Evolutionary conservation across 1,139 yeast species (phyloP), one percentile per base, ranked within the genome.

Genomic region (Suhomyces coccinellae): DNA sequence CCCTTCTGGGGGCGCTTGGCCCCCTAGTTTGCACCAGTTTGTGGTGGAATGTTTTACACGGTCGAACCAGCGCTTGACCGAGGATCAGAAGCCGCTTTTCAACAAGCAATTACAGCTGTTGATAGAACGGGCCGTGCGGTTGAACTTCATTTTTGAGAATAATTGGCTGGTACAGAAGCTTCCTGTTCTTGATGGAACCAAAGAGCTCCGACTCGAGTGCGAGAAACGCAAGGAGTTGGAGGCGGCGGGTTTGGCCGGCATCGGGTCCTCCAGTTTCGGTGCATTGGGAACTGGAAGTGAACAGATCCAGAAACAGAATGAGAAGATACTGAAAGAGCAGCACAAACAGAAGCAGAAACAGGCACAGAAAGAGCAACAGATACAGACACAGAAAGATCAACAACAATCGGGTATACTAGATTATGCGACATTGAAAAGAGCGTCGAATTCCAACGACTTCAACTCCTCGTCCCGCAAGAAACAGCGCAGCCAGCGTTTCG

Each of bases 111-210:
- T 82, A 36, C 80, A 74, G 50, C 56, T 61, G 16, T 59, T 80
- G 29, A 72, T 83, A 26, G 72, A 79, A 41, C 55, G 60, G 45
- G 90, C 91, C 0, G 72, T 77, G 37, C 64, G 63, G 4, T 62
- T 68, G 34, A 67, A 70, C 13, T 71, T 71, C 35, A 59, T 85
- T 4, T 73, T 78, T 70, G 56, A 63, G 1, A 83, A 82, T 51
- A 79, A 85, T 54, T 87, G 95, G 95, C 59, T 58, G 9, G 55
- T 50, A 9, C 86, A 82, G 59, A 65, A 66, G 27, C 53, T 86
- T 1, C 91, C 93, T 0, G 59, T 80, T 1, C 57, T 84, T 33
- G 71, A 66, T 41, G 59, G 57, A 33, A 44, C 49, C 5, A 53
- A 50, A n/a, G 47, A 41, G 11, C 40, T 59, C 32, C 52, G 46